Evolutionary conservation across 2,329 filamentous ascomycete genomes (phyloP), one percentile per base, ranked within the genome.

Genomic region (Aphanocladium album): DNA sequence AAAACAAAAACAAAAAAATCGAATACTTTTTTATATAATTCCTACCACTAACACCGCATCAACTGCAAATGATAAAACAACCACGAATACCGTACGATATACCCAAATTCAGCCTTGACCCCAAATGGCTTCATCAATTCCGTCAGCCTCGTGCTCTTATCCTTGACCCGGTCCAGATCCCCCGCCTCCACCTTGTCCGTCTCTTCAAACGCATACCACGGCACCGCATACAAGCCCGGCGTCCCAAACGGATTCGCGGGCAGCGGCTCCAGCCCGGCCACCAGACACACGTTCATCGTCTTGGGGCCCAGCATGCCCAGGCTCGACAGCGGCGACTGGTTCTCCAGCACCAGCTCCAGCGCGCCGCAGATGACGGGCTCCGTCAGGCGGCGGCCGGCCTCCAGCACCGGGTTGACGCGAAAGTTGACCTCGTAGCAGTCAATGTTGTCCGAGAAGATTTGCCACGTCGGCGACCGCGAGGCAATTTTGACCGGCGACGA

Each of bases 151-250:
- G 23, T 33, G 3, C 1, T 33, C 52, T 9, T 33, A 21, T 55
- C 52, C 25, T 55, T 55, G 23, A 45, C 52, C 14, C 52, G 25
- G 9, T 30, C 39, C 23, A 33, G 16, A 14, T 53, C 51, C 6
- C 51, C 51, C 19, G 21, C 33, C 14, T 41, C 51, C 11, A 53
- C 35, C 21, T 23, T 25, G 35, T 17, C 19, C 27, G 23, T 63
- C 17, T 63, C 62, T 49, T 68, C 69, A 52, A 71, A 71, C 2
- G 68, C 67, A 23, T 66, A 70, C 69, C 69, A 70, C 14, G 69
- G 69, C 25, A 61, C 62, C 17, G 65, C 65, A 43, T 69, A 71
- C 54, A 70, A 57, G 21, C 68, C 63, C n/a, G 64, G 63, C 1
- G 67, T 71, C 4, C 62, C 67, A n/a, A 71, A 68, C 2, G 66